Conservation (phyloP, 1,284 basidiomycete species). For the Rhodotorula sp. region DNA sequence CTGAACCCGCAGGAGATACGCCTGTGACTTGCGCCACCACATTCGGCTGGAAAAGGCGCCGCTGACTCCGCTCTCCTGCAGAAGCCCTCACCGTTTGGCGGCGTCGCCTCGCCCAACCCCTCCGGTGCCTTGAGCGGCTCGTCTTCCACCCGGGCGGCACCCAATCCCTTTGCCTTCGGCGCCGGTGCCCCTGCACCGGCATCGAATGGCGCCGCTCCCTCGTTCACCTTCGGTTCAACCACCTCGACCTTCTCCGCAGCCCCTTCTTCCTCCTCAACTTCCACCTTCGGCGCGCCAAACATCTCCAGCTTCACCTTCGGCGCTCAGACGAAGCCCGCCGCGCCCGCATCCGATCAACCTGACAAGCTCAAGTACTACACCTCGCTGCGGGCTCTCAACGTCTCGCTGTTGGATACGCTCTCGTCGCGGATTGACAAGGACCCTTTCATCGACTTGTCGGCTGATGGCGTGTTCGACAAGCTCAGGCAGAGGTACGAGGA, state of each 20-base stretch:
- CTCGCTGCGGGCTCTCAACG: conserved; percentile 74
- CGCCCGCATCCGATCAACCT: conserved; percentile 37
- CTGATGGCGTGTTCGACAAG: conserved; percentile 43
- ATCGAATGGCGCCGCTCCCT: neutral
- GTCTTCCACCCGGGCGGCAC: conserved; percentile 10
- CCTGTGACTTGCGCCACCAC: neutral
- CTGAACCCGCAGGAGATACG: conserved; percentile 23
- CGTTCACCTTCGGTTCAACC: neutral
- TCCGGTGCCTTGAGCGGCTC: conserved; percentile 26
- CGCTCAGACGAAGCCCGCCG: conserved; percentile 26
- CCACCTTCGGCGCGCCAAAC: conserved; percentile 15
- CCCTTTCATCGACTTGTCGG: conserved; percentile 67
- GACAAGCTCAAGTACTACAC: conserved; percentile 61
- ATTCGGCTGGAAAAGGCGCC: neutral
- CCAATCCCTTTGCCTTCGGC: conserved; percentile 36
- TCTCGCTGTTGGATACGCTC: conserved; percentile 65
- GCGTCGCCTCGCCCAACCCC: conserved; percentile 15
- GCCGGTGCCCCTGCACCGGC: conserved; percentile 2
- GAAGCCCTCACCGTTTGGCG: conserved; percentile 23
- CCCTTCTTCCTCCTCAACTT: neutral
- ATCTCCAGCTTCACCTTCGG: conserved; percentile 21
- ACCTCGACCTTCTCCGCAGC: conserved; percentile 5
- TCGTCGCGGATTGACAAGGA: conserved; percentile 65
- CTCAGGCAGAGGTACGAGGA: conserved; percentile 65
- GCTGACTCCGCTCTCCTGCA: neutral